Base-by-base conservation (phyloP, 176 grass and related monocot species). In the Secale cereale region DNA sequence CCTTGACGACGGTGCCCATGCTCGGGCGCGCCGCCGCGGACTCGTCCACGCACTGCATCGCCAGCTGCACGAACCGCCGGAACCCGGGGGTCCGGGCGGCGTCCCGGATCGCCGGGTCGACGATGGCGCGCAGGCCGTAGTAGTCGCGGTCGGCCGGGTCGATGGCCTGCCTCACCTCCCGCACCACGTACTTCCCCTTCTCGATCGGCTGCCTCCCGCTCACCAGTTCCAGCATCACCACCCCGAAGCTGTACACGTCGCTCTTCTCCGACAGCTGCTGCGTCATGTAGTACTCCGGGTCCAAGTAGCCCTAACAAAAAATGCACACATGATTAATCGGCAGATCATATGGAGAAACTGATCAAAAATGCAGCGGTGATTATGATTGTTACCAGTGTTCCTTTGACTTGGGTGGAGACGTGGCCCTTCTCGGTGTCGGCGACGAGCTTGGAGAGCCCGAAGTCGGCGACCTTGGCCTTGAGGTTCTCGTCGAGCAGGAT, bases 221-320 rank as follows among this genome's bases (percentile, higher is more conserved):
- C 82, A 94, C 65, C 83, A 94, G 54, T 56, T 95, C 93, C 2
- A 95, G 45, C 2, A 95, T 77, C 28, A 95, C 93, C 9, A 95
- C 93, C 0, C 93, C 93, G 54, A 95, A 95, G 82, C 93, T 92
- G 70, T 92, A 95, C 14, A 92, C 88, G 63, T 95, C 93, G 10
- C 90, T 95, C 80, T 92, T 95, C 2, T 91, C 91, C 12, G 94
- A 90, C 19, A 96, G 67, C 48, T 91, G 90, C 60, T 93, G 89
- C 43, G 91, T 91, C 83, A 86, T 89, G 75, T 91, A 91, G 91
- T 93, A 93, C 82, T 94, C 94, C 25, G 94, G 94, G 40, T 91
- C 94, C 56, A 93, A 11, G 29, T 97, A 97, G 0, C 94, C 94
- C 94, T 97, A 27, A 0, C 2, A 9, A 8, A 8, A 57, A 29